Percentiles rank a stretch among this genome's conserved stretches.
Conservation (phyloP, 1,284 basidiomycete genomes). For the Macrocystidia cucumis region DNA sequence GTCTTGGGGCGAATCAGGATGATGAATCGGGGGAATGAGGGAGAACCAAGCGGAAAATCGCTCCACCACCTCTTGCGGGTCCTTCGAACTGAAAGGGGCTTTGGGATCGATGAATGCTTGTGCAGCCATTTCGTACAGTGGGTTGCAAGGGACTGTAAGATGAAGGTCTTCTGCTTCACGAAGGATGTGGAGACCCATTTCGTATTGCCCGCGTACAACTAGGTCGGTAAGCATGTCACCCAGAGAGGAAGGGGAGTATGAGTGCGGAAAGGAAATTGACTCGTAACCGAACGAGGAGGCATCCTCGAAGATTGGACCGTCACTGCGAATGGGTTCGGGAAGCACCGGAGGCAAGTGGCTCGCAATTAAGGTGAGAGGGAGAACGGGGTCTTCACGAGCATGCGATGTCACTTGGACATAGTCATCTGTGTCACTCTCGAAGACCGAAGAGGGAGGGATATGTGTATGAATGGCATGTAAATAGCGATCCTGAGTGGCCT, state of each 20-base stretch:
- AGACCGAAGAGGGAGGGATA: constrained; percentile 10
- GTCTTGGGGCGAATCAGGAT: neutral
- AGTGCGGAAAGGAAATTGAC: constrained; percentile 13
- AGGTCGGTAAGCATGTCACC: constrained; percentile 15
- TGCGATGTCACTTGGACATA: constrained; percentile 13
- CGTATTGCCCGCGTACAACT: constrained; percentile 14
- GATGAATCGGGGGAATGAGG: constrained; percentile 17
- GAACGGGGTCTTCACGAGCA: constrained; percentile 11
- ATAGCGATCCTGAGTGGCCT: constrained; percentile 1
- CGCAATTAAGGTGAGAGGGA: constrained; percentile 18
- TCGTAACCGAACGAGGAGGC: constrained; percentile 15
- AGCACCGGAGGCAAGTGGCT: constrained; percentile 20
- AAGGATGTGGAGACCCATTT: constrained; percentile 23
- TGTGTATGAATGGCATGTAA: neutral
- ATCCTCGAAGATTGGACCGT: constrained; percentile 26
- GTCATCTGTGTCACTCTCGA: constrained; percentile 22
- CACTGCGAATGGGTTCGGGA: constrained; percentile 16
- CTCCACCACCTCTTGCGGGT: constrained; percentile 10
- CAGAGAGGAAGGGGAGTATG: constrained; percentile 14
- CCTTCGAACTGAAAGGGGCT: constrained; percentile 4
- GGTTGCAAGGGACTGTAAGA: constrained; percentile 18
- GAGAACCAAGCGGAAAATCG: constrained; percentile 24
- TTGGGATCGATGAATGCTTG: constrained; percentile 11
- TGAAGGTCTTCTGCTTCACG: constrained; percentile 21
- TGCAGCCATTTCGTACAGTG: constrained; percentile 20